phyloP scores from a whole-genome alignment of 2,329 filamentous ascomycete species.

The Fusarium chaquense region DNA sequence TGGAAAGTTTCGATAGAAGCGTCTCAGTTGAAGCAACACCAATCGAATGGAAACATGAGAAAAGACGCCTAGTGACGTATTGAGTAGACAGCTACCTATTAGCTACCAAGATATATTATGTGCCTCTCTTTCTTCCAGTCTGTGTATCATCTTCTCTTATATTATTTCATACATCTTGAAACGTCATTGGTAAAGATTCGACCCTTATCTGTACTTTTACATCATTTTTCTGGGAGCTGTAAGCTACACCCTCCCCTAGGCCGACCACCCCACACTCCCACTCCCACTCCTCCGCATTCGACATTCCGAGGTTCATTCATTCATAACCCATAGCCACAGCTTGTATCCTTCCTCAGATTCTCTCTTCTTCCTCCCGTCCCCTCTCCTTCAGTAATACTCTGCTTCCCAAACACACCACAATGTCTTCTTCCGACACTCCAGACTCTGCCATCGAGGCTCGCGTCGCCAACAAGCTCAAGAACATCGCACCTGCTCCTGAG shows the following conservation, averaged over 20 bases:
- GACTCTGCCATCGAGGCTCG: slow-evolving; percentile 47
- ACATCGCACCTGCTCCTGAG: slow-evolving; percentile 59
- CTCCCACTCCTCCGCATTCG: slow-evolving; percentile 39
- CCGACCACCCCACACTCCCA: slow-evolving; percentile 43
- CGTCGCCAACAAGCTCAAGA: slow-evolving; percentile 60
- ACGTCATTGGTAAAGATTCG: neutral
- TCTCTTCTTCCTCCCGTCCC: neutral
- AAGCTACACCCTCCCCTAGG: slow-evolving; percentile 41
- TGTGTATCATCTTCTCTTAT: neutral
- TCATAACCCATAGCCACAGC: slow-evolving; percentile 6
- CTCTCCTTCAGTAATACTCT: neutral
- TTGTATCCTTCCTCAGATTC: slow-evolving; percentile 15
- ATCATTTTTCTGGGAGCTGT: slow-evolving; percentile 1
- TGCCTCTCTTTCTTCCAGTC: neutral
- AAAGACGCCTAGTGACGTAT: slow-evolving; percentile 36
- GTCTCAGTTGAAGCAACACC: slow-evolving; percentile 1
- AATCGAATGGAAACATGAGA: slow-evolving; percentile 6
- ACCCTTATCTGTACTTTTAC: slow-evolving; percentile 23
- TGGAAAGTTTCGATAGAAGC: slow-evolving; percentile 19
- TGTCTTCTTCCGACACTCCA: slow-evolving; percentile 46
- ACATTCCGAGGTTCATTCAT: slow-evolving; percentile 30
- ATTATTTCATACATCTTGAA: neutral
- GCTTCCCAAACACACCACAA: slow-evolving; percentile 21
- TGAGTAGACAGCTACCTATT: neutral
- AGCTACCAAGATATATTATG: neutral